These are phyloP conservation scores for Vaccinium vitisidaea DNA, from an alignment of 148 eudicot species.

Conservation along the genomic window DNA sequence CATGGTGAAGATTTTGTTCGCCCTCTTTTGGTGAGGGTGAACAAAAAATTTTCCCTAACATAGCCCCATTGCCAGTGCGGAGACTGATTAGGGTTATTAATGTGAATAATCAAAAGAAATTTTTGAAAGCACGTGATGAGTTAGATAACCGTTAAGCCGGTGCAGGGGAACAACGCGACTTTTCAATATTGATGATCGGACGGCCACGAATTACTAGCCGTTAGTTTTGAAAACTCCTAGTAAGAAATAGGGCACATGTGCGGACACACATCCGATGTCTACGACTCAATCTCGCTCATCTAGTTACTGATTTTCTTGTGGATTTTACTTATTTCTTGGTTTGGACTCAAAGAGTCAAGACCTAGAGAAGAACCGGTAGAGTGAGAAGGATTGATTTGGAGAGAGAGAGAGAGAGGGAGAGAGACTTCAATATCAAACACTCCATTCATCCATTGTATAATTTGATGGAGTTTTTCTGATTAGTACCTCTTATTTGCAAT, in stretches of 20 bases:
- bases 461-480: background rate
- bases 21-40: too few species aligned
- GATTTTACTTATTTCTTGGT: conserved; percentile 15
- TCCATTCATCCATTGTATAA: too few species aligned
- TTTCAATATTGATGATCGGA: conserved; percentile 25
- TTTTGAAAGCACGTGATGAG: conserved; percentile 15
- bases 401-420: conserved; percentile 12
- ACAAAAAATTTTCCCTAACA: background rate
- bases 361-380: conserved; percentile 20
- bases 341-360: conserved; percentile 13
- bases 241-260: conserved; percentile 16
- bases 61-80: background rate
- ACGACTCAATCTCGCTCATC: conserved; percentile 20
- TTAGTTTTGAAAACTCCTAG: conserved; percentile 34
- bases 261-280: conserved; percentile 34
- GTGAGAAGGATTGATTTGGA: conserved; percentile 5
- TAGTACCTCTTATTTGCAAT: conserved; percentile 27
- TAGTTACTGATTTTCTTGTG: conserved; percentile 12
- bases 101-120: conserved; percentile 25
- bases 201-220: conserved; percentile 59
- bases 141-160: too few species aligned
- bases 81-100: background rate
- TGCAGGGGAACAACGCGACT: conserved; percentile 20
- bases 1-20: too few species aligned
- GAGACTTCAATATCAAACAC: too few species aligned